Conservation (phyloP, 129 eudicot genomes). For the sunflower (Helianthus annuus) region DNA sequence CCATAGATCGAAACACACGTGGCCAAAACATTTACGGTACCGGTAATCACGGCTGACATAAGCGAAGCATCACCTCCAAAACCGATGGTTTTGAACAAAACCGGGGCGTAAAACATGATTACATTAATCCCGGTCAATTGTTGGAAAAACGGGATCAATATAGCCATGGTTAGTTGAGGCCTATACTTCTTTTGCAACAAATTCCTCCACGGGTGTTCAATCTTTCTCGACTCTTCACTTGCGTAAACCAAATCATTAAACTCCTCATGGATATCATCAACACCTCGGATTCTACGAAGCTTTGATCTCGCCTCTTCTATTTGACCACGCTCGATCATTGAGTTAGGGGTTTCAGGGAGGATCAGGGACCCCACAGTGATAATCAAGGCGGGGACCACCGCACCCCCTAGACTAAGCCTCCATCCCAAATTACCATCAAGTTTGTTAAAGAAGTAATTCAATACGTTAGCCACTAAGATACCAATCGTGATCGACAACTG, state of each 20-base stretch:
- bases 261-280: slow-evolving; percentile 62
- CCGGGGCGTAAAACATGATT: slow-evolving; percentile 98
- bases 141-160: slow-evolving; percentile 79
- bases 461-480: slow-evolving; percentile 74
- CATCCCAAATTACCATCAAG: slow-evolving; percentile 84
- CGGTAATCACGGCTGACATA: slow-evolving; percentile 90
- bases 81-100: slow-evolving; percentile 81
- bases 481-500: slow-evolving; percentile 85
- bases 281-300: slow-evolving; percentile 67
- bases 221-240: slow-evolving; percentile 64
- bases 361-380: slow-evolving; percentile 60
- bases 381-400: slow-evolving; percentile 81
- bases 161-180: slow-evolving; percentile 90
- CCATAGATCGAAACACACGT: slow-evolving; percentile 76
- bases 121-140: slow-evolving; percentile 92
- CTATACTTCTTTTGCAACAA: slow-evolving; percentile 66
- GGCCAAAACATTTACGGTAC: slow-evolving; percentile 66
- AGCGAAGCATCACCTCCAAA: slow-evolving; percentile 69
- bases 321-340: slow-evolving; percentile 77
- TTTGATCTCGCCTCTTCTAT: slow-evolving; percentile 50
- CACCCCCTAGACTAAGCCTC: slow-evolving; percentile 89
- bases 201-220: slow-evolving; percentile 81
- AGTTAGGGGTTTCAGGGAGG: slow-evolving; percentile 93
- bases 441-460: slow-evolving; percentile 75
- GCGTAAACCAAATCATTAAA: slow-evolving; percentile 68